Conservation (phyloP, 2,329 filamentous ascomycete genomes). For the Sclerotinia nivalis region DNA sequence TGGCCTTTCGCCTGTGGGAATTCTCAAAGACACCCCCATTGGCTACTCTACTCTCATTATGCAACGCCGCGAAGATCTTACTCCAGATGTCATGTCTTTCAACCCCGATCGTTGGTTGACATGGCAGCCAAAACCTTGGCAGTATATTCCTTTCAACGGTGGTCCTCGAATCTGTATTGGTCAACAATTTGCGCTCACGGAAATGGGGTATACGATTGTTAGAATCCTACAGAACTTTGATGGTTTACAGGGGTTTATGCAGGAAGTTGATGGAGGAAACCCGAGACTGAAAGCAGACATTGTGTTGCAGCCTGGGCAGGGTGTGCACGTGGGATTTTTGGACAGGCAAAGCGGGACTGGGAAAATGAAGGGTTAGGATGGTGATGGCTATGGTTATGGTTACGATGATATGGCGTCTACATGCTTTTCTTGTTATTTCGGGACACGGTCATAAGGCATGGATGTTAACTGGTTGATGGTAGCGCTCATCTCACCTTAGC, state of each 20-base stretch:
- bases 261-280: constrained; percentile 53
- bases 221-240: constrained; percentile 73
- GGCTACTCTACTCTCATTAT: constrained; percentile 69
- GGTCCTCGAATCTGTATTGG: constrained; percentile 74
- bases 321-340: constrained; percentile 59
- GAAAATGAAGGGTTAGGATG: background rate
- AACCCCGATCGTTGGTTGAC: constrained; percentile 66
- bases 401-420: background rate
- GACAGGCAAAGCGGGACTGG: constrained; percentile 39
- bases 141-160: constrained; percentile 75
- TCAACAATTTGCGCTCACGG: constrained; percentile 78
- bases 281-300: constrained; percentile 60
- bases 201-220: constrained; percentile 72
- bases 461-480: background rate
- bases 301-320: constrained; percentile 59
- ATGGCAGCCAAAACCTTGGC: constrained; percentile 66
- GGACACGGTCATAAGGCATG: background rate
- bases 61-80: constrained; percentile 68
- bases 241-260: constrained; percentile 59
- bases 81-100: constrained; percentile 56
- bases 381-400: background rate
- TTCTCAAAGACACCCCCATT: constrained; percentile 66
- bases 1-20: constrained; percentile 60
- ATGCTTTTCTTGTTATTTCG: background rate
- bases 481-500: background rate